These are phyloP conservation scores for Globisporangium acanthophoron DNA, from an alignment of 352 stramenopile species.

Conservation along the genomic window DNA sequence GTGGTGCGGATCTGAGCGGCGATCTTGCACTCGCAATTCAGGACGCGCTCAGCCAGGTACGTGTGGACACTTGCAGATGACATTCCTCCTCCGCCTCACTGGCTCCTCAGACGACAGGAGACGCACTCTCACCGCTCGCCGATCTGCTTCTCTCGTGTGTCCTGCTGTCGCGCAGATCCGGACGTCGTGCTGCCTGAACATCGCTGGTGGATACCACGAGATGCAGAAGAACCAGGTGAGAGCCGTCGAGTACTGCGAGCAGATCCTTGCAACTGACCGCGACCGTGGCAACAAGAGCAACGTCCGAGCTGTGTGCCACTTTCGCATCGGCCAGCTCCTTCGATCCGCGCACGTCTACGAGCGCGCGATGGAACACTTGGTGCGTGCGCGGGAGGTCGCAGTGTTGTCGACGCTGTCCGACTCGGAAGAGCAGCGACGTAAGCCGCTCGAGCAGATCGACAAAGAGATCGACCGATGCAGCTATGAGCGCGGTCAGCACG, in stretches of 20 bases:
- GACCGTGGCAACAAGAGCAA: conserved; percentile 17
- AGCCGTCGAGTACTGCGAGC: conserved; percentile 35
- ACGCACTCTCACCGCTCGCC: not conserved
- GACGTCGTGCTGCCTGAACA: conserved; percentile 53
- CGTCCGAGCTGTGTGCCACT: conserved; percentile 24
- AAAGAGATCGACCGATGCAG: conserved; percentile 52
- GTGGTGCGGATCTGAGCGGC: conserved; percentile 3
- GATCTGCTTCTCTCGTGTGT: not conserved
- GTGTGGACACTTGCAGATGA: not conserved
- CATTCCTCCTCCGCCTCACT: not conserved
- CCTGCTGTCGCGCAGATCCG: conserved; percentile 20
- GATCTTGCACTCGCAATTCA: not conserved
- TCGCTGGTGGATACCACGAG: conserved; percentile 49
- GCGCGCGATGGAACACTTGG: conserved; percentile 27
- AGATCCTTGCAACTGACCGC: conserved; percentile 17
- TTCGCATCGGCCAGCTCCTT: conserved; percentile 48
- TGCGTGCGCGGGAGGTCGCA: conserved; percentile 7
- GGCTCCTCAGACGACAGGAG: not conserved
- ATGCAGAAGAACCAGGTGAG: conserved; percentile 48
- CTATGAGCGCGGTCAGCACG: conserved; percentile 64
- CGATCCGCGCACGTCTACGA: conserved; percentile 46
- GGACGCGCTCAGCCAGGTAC: conserved; percentile 2
- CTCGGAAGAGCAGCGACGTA: not conserved
- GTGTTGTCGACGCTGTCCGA: not conserved
- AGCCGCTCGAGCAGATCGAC: conserved; percentile 24